These are phyloP conservation scores for Trichoderma cornu-damae DNA, from an alignment of 2,329 filamentous ascomycete genomes.

Conservation along the genomic window DNA sequence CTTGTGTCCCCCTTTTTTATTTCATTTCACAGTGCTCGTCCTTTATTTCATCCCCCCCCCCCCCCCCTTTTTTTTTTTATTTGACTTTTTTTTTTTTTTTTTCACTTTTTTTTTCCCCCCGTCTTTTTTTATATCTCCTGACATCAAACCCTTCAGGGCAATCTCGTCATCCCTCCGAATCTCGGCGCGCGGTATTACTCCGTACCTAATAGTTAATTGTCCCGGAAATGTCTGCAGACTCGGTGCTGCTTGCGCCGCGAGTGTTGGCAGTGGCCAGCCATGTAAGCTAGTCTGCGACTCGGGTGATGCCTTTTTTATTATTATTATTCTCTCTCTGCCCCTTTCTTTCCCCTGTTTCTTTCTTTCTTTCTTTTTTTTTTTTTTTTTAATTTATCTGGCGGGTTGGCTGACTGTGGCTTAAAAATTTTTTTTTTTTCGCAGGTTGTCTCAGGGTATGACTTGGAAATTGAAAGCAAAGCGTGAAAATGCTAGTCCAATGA, in stretches of 20 bases:
- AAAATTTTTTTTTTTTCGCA: constrained; percentile 26
- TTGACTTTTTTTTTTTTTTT: not conserved
- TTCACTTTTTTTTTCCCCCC: not conserved
- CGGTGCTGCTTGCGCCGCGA: constrained; percentile 49
- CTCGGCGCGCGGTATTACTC: constrained; percentile 2
- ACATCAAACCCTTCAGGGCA: not conserved
- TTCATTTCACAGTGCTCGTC: not conserved
- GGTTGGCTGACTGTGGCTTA: not conserved
- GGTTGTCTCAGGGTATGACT: constrained; percentile 41
- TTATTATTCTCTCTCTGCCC: too few relatives aligned
- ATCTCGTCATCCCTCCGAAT: not conserved
- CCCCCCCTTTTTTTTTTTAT: not conserved
- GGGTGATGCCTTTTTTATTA: not conserved
- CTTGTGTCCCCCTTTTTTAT: not conserved
- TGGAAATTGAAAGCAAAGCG: constrained; percentile 1
- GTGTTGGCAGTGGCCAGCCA: constrained; percentile 91
- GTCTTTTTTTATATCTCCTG: not conserved
- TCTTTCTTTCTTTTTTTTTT: too few relatives aligned
- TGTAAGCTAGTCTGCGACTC: constrained; percentile 53
- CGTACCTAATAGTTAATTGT: too few relatives aligned
- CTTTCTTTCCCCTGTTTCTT: too few relatives aligned
- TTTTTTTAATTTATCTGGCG: not conserved
- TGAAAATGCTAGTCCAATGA: constrained; percentile 5
- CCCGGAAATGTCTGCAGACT: constrained; percentile 8
- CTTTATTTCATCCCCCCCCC: too few relatives aligned